These are phyloP conservation scores for Penicillium paradoxum DNA, from an alignment of 495 filamentous ascomycete species.

Conservation along the genomic window DNA sequence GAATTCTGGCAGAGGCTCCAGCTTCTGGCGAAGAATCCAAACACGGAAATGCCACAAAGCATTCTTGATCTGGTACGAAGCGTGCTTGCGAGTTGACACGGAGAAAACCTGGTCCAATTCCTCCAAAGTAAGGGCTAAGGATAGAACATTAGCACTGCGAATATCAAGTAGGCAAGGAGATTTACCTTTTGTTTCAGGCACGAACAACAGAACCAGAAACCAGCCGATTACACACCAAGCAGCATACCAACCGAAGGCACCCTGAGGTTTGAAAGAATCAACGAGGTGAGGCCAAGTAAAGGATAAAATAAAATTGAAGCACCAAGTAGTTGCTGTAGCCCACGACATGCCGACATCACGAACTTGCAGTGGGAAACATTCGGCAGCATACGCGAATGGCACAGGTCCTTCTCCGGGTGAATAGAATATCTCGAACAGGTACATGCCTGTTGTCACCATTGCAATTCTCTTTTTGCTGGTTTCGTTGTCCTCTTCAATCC, in stretches of 20 bases:
- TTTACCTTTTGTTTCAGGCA: constrained; percentile 53
- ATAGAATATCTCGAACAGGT: constrained; percentile 50
- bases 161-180: constrained; percentile 7
- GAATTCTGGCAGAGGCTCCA: constrained; percentile 41
- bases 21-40: constrained; percentile 46
- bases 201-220: constrained; percentile 50
- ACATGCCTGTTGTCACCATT: constrained; percentile 48
- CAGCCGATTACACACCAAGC: constrained; percentile 55
- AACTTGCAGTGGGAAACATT: constrained; percentile 55
- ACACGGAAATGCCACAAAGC: constrained; percentile 49
- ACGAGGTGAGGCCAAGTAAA: constrained; percentile 53
- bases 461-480: constrained; percentile 36
- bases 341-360: constrained; percentile 67
- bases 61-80: constrained; percentile 44
- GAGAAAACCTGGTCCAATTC: constrained; percentile 52
- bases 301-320: constrained; percentile 51
- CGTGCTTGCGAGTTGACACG: constrained; percentile 46
- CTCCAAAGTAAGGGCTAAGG: constrained; percentile 43
- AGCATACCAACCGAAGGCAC: constrained; percentile 61
- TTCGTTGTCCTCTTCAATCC: constrained; percentile 35
- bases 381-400: constrained; percentile 55
- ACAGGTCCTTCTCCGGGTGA: constrained; percentile 54
- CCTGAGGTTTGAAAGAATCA: constrained; percentile 47
- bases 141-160: not conserved
- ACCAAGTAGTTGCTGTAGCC: constrained; percentile 49